Base-by-base conservation (phyloP, 1,284 basidiomycete species). In the Rhodotorula mucilaginosa region DNA sequence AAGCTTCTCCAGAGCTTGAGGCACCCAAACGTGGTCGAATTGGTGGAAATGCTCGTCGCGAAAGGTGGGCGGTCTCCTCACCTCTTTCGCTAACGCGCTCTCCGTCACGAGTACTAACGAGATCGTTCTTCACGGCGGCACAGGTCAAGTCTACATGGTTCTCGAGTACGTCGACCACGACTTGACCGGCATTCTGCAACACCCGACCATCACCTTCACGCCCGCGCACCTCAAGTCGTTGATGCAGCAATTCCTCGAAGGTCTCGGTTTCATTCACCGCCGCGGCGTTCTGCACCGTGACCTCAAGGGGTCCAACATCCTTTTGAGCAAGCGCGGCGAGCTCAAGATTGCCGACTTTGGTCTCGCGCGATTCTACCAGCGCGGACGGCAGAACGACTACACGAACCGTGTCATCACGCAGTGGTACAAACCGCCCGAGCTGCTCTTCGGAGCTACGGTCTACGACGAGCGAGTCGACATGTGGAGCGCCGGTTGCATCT, bases 81-180 rank as follows among this genome's bases (percentile, higher is more conserved):
- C 64, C 29, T 15, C 26, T 4, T 10, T 12, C 51, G 26, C 10
- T 3, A 26, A 2, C 26, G 13, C 5, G 29, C 49, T 21, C 15
- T 26, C 8, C 12, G 3, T 10, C 29, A 61, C 59, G 51, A 64
- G 65, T 76, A 72, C 61, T 52, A 6, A 21, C 16, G 15, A 18
- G 16, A 10, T 5, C 10, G 18, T 21, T 10, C 39, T 12, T 44
- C 39, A 44, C 39, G 39, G 39, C 39, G 39, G 2, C 15, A 67
- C 58, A 95, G 95, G 93, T 67, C 91, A 91, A 57, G 93, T 97
- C 29, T 97, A 95, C 82, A 99, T 99, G 95, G 96, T 99, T 44
- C 94, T 99, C 79, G 95, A 99, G 82, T 99, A 99, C 81, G 94
- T 98, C 92, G 94, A 99, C 79, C 96, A 99, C 81, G 97, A 99